Evolutionary conservation across 495 filamentous ascomycete species (phyloP), one percentile per base, ranked within the genome.

Genomic region (Astrothelium subdiscretum): DNA sequence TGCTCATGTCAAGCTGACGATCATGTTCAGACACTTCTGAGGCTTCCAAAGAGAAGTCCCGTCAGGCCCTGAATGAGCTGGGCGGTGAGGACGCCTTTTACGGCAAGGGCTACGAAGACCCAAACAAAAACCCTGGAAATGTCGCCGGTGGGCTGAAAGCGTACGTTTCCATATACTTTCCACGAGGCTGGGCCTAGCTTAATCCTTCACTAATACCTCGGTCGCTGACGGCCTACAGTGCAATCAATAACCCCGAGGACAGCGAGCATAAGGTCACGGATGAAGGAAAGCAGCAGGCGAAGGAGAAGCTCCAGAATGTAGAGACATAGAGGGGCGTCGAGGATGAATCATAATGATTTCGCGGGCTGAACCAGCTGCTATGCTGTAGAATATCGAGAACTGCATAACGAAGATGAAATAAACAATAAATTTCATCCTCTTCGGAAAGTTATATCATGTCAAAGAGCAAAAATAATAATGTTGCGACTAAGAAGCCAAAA

Each of bases 21-120:
- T 40, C 6, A 40, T 40, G 15, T n/a, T 6, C 60, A 62, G 44
- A 62, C 60, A 62, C 60, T 18, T 63, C 61, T 12, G 61, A 63
- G 12, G 61, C 13, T 10, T 59, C 61, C 61, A 63, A 63, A 54
- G 15, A 63, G 32, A 32, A 63, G 59, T 27, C 40, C 52, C 27
- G 38, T 29, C 18, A 44, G 29, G 63, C 18, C 27, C 44, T 62
- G 12, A 35, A 66, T 31, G 43, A 66, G 61, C 64, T 66, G 24
- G 65, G 59, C 27, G 65, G 59, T 58, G 63, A 67, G 20, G 65
- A 60, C 44, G 61, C 61, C 24, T 63, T 63, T 32, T 63, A 63
- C 44, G 61, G 57, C 11, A 63, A 63, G 32, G n/a, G 15, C 64
- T 59, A 40, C 35, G 35, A 40, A 40, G 35, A 40, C 35, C 35